Base-by-base conservation (phyloP, 306 rosid species). In the Bauhinia variegata region DNA sequence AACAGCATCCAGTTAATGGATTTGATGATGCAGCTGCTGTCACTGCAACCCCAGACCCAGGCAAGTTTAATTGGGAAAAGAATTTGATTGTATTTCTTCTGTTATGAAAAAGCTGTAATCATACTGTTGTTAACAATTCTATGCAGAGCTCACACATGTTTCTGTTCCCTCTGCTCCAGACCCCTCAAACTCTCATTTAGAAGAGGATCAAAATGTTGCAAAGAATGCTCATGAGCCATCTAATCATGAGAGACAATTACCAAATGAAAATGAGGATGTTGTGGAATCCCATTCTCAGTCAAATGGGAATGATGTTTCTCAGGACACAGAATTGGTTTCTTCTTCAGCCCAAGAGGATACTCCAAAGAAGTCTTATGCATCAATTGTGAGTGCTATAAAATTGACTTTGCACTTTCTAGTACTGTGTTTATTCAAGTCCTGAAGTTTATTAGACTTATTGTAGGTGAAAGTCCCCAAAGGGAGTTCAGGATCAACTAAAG, bases 361-460 rank as follows among this genome's bases (percentile, higher is more conserved):
- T 68, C 86, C 87, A 30, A 89, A 89, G 85, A 59, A 86, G 74
- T 86, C 92, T 58, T 89, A 89, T 36, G 96, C 96, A 68, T 89
- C 89, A 61, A 86, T 89, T 71, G 90, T 89, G 70, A 82, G 92
- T 80, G 57, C 38, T 36, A 46, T 6, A 15, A 56, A 54, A 59
- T 33, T 42, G 30, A 54, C 37, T 75, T 46, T 71, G 39, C 47
- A 19, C 58, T 74, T 33, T 67, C 55, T 65, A 67, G 48, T 68
- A 16, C 33, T 42, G 53, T 32, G 50, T 46, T 68, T 65, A n/a
- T 67, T 42, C 52, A 78, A 55, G 18, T 49, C 64, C 71, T 7
- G 65, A 72, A 80, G 31, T 67, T 66, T 60, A 30, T 64, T 57
- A 39, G 49, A 30, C 79, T 59, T 71, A 7, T 69, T 88, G 71